Evolutionary conservation across 106 monocot genomes (phyloP), one percentile per base, ranked within the genome.

Genomic region (Xerophyta viscosa): DNA sequence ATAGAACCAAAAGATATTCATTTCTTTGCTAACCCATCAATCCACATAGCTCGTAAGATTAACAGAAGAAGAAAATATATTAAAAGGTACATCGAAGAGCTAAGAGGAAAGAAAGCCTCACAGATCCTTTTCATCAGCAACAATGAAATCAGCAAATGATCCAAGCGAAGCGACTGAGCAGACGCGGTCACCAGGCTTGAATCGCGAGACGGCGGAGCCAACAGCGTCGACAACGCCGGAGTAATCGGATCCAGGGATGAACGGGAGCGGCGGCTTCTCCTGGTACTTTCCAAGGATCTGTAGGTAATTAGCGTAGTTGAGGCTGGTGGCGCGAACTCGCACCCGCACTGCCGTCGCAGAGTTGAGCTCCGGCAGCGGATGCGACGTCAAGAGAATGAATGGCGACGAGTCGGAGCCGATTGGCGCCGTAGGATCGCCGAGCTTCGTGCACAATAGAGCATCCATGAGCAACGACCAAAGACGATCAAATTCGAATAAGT

Each of bases 291-390:
- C 98, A 1, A 86, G 62, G 13, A 98, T 70, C 62, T 90, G 90
- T 51, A 90, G 85, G 77, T 90, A 98, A 27, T 82, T 86, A 29
- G 82, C 98, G 77, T 62, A 98, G 61, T 98, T 98, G 18, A 98
- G 50, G 77, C 90, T 88, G 13, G 93, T 71, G 0, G 89, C 81
- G 3, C 41, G 37, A 27, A 96, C 45, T 9, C 90, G 78, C 33
- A 98, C 73, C 47, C 85, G 60, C 8, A 98, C 86, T 19, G 76
- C 48, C 37, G 90, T 98, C 9, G 89, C 73, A 48, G 86, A 66
- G 30, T 17, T 20, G 71, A 98, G 51, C 18, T 30, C 28, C 1
- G 90, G 98, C 33, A 79, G 41, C 0, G 82, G 82, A 45, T 77
- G 79, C 9, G 79, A 66, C 21, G 17, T 24, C 14, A 76, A 60